Percentiles rank a stretch among this genome's conserved stretches.
Conservation (phyloP, 1,139 yeast genomes). For the Candida sp. region DNA sequence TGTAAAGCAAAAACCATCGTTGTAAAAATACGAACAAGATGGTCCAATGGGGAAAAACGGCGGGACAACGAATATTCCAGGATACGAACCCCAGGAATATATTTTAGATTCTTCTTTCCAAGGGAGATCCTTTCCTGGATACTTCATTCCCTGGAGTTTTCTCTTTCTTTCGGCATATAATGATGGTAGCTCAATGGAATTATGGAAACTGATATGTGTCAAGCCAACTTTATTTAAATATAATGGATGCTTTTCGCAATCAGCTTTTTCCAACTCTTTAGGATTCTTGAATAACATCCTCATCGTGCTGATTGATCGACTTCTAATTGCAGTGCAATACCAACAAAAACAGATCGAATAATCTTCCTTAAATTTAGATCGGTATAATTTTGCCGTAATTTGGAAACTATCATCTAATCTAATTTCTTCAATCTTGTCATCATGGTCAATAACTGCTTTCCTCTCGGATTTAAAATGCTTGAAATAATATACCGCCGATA, state of each 20-base stretch:
- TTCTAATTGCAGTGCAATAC: not conserved
- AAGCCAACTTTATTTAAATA: slow-evolving; percentile 8
- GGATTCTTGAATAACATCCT: slow-evolving; percentile 6
- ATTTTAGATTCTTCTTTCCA: not conserved
- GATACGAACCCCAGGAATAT: not conserved
- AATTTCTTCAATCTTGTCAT: slow-evolving; percentile 10
- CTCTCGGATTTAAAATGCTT: slow-evolving; percentile 6
- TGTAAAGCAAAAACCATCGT: slow-evolving; percentile 1
- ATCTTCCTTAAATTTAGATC: not conserved
- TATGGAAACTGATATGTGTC: slow-evolving; percentile 16
- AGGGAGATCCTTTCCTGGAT: not conserved
- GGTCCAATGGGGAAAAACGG: not conserved
- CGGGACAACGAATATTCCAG: not conserved
- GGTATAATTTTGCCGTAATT: slow-evolving; percentile 11
- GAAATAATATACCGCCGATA: slow-evolving; percentile 21
- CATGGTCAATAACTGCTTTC: slow-evolving; percentile 12
- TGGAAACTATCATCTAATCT: slow-evolving; percentile 9
- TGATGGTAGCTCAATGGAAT: slow-evolving; percentile 11
- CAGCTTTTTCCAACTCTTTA: not conserved
- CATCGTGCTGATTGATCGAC: slow-evolving; percentile 5
- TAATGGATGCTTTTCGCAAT: not conserved
- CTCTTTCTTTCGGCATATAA: slow-evolving; percentile 3
- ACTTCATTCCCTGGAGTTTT: not conserved
- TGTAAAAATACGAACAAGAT: not conserved
- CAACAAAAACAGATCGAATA: not conserved